These are phyloP conservation scores for Corylus heterophylla DNA, from an alignment of 306 rosid species.

Conservation along the genomic window DNA sequence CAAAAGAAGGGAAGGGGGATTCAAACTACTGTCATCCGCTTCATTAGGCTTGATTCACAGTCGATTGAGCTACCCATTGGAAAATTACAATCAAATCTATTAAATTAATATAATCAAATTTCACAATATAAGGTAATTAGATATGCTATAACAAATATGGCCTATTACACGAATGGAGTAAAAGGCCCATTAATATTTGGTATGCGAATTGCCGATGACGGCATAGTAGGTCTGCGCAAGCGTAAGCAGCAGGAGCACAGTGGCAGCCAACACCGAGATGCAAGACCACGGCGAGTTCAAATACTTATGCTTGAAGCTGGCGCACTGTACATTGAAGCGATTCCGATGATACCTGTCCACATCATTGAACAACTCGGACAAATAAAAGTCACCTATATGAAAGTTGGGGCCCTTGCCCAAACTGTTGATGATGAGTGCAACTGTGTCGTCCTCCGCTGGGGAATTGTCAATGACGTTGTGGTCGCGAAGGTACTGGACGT, in stretches of 20 bases:
- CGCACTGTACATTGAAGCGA: conserved; percentile 43
- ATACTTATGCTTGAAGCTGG: conserved; percentile 45
- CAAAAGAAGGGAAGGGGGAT: too few relatives aligned
- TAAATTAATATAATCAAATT: too few relatives aligned
- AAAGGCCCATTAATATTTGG: too few relatives aligned
- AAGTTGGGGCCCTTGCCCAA: conserved; percentile 25
- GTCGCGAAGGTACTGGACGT: conserved; percentile 42
- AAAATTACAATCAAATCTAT: too few relatives aligned
- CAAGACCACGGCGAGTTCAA: conserved; percentile 51
- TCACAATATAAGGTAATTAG: too few relatives aligned
- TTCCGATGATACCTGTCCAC: conserved; percentile 30
- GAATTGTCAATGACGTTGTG: conserved; percentile 33
- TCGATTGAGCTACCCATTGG: too few relatives aligned
- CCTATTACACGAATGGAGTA: too few relatives aligned
- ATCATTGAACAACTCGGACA: conserved; percentile 37
- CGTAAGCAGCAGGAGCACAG: conserved; percentile 34
- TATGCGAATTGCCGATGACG: too few relatives aligned
- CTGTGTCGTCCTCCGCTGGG: conserved; percentile 15
- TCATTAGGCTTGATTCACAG: too few relatives aligned
- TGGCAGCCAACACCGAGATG: conserved; percentile 42
- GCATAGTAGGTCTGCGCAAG: conserved; percentile 39
- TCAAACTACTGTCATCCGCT: too few relatives aligned
- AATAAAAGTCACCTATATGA: background rate
- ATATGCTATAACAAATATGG: too few relatives aligned
- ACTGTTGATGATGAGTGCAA: conserved; percentile 33